Conservation (phyloP, 2,329 filamentous ascomycete genomes). For the Diaporthe citri region DNA sequence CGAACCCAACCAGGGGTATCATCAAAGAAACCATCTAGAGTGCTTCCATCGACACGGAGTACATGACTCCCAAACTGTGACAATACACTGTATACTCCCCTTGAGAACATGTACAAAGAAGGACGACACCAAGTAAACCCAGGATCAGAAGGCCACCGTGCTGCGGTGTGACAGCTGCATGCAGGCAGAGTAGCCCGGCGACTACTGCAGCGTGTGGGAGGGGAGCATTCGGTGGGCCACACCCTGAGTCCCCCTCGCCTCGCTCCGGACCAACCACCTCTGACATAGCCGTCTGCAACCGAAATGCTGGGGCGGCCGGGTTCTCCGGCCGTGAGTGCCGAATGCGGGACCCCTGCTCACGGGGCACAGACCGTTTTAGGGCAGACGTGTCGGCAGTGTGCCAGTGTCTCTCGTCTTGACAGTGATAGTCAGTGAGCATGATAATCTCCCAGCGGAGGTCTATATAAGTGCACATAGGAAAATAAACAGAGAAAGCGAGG, state of each 20-base stretch:
- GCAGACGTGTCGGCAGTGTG: constrained; percentile 15
- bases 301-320: neutral
- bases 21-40: neutral
- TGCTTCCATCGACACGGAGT: neutral
- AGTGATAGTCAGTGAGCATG: neutral
- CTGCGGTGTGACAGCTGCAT: constrained; percentile 26
- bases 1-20: neutral
- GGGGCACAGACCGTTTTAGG: constrained; percentile 8
- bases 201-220: constrained; percentile 15
- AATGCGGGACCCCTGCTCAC: constrained; percentile 1
- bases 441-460: neutral
- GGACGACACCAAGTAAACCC: neutral
- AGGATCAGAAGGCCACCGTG: neutral
- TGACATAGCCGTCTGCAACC: constrained; percentile 5
- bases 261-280: constrained; percentile 13
- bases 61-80: neutral
- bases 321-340: constrained; percentile 24
- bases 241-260: neutral
- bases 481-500: neutral
- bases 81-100: neutral
- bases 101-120: too few species aligned
- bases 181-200: neutral
- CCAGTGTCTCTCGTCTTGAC: neutral
- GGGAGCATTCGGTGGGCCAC: neutral
- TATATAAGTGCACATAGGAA: too few species aligned